Evolutionary conservation across 805 yeast genomes (phyloP), one percentile per base, ranked within the genome.

Genomic region (Scheffersomyces ergatensis): DNA sequence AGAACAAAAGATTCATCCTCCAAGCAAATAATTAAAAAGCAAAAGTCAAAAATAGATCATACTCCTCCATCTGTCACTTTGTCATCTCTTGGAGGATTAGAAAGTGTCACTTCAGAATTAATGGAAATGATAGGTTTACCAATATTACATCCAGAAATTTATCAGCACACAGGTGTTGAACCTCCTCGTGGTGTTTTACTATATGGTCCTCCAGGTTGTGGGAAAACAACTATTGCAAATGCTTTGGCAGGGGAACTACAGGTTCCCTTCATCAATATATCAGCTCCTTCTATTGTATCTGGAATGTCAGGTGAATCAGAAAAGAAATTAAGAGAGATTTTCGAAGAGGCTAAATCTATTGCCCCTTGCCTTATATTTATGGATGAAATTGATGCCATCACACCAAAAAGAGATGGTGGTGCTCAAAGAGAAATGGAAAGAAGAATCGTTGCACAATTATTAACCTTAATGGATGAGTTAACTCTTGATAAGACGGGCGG

Each of bases 241-340:
- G 97, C 98, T 0, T 68, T 93, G 17, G 99, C 99, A 1, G 96
- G 96, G 21, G 96, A 92, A 56, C 72, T 93, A 24, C 85, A 89
- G 50, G 96, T 93, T 0, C 97, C 98, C 0, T 93, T 93, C 57
- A 80, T 93, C 14, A 83, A 85, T 34, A 75, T 93, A 1, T 85
- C 96, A 20, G 98, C 99, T 0, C 99, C 99, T 1, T 84, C 96
- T 2, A 88, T 93, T 7, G 98, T 93, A 0, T 87, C 96, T 46
- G 99, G 99, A 4, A 93, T 93, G 98, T 88, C 96, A n/a, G 99
- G 99, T 33, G 99, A 93, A 61, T 82, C 92, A 47, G 99, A 93
- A 61, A 93, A 93, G 70, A 90, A 92, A 57, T 72, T 93, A 17
- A 74, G 99, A 46, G 98, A 93, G 44, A 70, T 92, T 29, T 92